A percentile compares a stretch with the other conserved stretches of the same genome.
Conservation (phyloP, 1,139 yeast genomes). For the Saccharomyces hybrid region DNA sequence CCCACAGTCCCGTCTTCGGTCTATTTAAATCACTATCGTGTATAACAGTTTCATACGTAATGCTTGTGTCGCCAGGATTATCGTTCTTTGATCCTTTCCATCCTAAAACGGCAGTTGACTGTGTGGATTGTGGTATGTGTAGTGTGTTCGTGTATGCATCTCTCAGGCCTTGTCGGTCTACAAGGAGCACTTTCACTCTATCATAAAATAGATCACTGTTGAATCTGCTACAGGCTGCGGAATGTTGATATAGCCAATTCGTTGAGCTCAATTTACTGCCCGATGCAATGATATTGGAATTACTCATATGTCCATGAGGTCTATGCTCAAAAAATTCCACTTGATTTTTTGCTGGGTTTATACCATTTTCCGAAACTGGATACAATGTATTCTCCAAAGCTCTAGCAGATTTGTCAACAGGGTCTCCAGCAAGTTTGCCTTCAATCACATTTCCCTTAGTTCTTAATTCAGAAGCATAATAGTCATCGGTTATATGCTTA, state of each 20-base stretch:
- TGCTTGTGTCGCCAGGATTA: constrained; percentile 16
- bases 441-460: constrained; percentile 27
- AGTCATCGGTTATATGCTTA: no score
- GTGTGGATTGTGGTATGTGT: constrained; percentile 69
- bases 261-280: constrained; percentile 48
- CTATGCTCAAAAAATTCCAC: constrained; percentile 30
- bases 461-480: no score
- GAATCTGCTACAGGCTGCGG: constrained; percentile 63
- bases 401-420: constrained; percentile 10
- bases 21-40: constrained; percentile 40
- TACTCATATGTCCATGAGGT: constrained; percentile 28
- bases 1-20: constrained; percentile 52
- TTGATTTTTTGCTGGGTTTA: constrained; percentile 28
- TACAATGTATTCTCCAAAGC: constrained; percentile 8
- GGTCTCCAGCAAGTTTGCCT: constrained; percentile 71
- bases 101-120: constrained; percentile 45
- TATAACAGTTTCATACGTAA: constrained; percentile 48
- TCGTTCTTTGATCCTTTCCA: constrained; percentile 31
- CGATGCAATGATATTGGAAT: constrained; percentile 38
- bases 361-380: constrained; percentile 8
- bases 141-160: constrained; percentile 79
- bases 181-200: constrained; percentile 41
- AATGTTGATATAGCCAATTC: constrained; percentile 84
- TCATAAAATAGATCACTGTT: constrained; percentile 57
- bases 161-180: constrained; percentile 50